These are phyloP conservation scores for Colletotrichum costaricense DNA, from an alignment of 2,329 filamentous ascomycete species.

Conservation along the genomic window DNA sequence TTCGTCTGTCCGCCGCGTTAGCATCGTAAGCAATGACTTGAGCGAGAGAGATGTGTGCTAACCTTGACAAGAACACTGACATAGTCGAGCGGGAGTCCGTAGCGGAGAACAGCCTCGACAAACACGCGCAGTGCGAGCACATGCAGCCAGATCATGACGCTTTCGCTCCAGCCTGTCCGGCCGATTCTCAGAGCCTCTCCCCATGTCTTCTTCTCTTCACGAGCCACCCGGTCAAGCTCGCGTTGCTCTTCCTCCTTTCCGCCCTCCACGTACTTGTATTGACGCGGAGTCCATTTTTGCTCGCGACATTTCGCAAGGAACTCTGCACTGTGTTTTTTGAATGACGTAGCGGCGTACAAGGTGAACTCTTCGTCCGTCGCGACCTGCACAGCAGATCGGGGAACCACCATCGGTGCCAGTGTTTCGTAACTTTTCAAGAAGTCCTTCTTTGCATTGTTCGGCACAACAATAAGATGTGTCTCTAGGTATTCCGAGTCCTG, in stretches of 20 bases:
- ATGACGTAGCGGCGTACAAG: constrained; percentile 88
- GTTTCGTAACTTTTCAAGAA: constrained; percentile 93
- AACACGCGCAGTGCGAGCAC: constrained; percentile 92
- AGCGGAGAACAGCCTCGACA: constrained; percentile 97
- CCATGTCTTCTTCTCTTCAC: constrained; percentile 92
- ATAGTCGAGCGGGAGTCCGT: constrained; percentile 91
- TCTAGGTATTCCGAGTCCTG: constrained; percentile 96
- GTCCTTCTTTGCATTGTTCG: constrained; percentile 82
- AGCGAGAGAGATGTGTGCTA: constrained; percentile 46
- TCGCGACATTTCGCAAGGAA: constrained; percentile 94
- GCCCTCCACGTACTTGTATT: constrained; percentile 93
- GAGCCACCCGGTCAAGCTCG: constrained; percentile 84
- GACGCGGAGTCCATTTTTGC: constrained; percentile 92
- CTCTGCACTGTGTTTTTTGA: constrained; percentile 90
- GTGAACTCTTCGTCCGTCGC: constrained; percentile 91
- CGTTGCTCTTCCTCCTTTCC: constrained; percentile 89
- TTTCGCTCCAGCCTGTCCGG: constrained; percentile 94
- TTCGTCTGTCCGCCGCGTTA: constrained; percentile 72
- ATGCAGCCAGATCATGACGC: constrained; percentile 96
- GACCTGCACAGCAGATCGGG: constrained; percentile 83
- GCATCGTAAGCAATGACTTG: not conserved
- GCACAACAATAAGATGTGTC: constrained; percentile 93
- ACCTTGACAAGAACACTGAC: constrained; percentile 88
- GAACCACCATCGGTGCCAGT: constrained; percentile 90
- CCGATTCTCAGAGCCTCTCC: constrained; percentile 89